Evolutionary conservation across 345 rosid species (phyloP).

Genomic region (Populus nigra): DNA sequence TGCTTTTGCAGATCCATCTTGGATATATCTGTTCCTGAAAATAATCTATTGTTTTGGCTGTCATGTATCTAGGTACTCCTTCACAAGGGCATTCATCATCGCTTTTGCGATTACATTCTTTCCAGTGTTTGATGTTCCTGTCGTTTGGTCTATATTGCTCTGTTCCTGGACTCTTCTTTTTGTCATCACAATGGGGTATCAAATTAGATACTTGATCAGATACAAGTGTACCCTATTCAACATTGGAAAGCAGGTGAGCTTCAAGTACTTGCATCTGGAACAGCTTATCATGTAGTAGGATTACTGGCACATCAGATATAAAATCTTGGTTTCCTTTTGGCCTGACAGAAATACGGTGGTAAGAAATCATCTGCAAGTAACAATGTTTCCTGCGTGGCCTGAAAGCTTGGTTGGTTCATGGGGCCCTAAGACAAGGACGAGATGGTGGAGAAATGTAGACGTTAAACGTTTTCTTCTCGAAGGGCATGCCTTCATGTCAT

Average conservation of each 20-base stretch:
- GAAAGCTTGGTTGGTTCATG: constrained; percentile 18
- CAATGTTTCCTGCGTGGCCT: constrained; percentile 55
- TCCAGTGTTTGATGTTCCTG: constrained; percentile 74
- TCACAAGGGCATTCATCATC: constrained; percentile 69
- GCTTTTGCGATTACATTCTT: constrained; percentile 83
- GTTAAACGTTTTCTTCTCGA: constrained; percentile 14
- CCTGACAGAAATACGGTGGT: constrained; percentile 47
- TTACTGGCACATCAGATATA: background rate
- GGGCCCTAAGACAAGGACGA: constrained; percentile 19
- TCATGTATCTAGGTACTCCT: constrained; percentile 59
- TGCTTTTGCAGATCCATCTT: background rate
- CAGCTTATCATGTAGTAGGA: background rate
- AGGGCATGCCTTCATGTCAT: constrained; percentile 20
- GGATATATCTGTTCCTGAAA: background rate
- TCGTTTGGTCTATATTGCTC: constrained; percentile 82
- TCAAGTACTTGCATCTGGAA: background rate
- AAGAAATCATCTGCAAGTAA: constrained; percentile 51
- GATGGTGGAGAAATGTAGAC: constrained; percentile 9
- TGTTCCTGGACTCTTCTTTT: constrained; percentile 80
- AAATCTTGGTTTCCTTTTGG: background rate
- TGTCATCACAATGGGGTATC: constrained; percentile 74
- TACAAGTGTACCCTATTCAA: constrained; percentile 70
- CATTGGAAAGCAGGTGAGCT: constrained; percentile 72
- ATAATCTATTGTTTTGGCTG: background rate
- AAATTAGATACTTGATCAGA: constrained; percentile 80